Evolutionary conservation across 2,329 filamentous ascomycete species (phyloP).

Genomic region (Pyricularia pennisetigena): DNA sequence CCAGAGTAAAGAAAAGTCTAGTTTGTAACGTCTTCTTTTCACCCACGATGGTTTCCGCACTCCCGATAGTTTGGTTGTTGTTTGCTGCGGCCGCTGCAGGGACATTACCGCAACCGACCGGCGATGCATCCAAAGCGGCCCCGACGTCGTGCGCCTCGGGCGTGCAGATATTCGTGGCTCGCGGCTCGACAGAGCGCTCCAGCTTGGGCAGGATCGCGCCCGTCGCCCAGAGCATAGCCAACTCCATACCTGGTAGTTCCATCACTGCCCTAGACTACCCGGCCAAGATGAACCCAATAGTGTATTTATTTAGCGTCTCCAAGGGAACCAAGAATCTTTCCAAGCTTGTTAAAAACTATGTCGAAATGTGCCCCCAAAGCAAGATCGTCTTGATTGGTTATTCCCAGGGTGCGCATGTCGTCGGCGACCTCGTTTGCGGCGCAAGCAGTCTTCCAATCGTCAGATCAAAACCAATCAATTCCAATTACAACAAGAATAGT

Average conservation of each 20-base stretch:
- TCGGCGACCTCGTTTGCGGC: conserved; percentile 18
- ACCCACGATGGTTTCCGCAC: background rate
- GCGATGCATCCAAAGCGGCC: background rate
- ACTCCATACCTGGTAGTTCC: conserved; percentile 19
- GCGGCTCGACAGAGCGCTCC: conserved; percentile 20
- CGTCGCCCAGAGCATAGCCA: conserved; percentile 19
- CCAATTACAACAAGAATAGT: background rate
- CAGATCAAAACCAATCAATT: background rate
- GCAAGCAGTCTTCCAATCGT: conserved; percentile 6
- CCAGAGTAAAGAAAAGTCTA: background rate
- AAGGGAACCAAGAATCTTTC: conserved; percentile 43
- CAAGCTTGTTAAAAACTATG: conserved; percentile 47
- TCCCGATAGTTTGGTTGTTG: background rate
- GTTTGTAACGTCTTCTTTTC: background rate
- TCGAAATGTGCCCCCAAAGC: conserved; percentile 41
- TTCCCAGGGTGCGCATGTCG: conserved; percentile 36
- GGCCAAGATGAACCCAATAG: conserved; percentile 35
- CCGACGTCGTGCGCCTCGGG: background rate
- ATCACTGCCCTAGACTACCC: conserved; percentile 37
- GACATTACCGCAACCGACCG: no score
- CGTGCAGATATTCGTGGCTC: conserved; percentile 23
- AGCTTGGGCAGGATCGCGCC: conserved; percentile 19
- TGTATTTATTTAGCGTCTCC: conserved; percentile 47
- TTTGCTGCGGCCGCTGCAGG: background rate
- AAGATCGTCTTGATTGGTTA: conserved; percentile 53